Evolutionary conservation across 768 basidiomycete genomes (phyloP).

Genomic region (Boletus tylopilopsis): DNA sequence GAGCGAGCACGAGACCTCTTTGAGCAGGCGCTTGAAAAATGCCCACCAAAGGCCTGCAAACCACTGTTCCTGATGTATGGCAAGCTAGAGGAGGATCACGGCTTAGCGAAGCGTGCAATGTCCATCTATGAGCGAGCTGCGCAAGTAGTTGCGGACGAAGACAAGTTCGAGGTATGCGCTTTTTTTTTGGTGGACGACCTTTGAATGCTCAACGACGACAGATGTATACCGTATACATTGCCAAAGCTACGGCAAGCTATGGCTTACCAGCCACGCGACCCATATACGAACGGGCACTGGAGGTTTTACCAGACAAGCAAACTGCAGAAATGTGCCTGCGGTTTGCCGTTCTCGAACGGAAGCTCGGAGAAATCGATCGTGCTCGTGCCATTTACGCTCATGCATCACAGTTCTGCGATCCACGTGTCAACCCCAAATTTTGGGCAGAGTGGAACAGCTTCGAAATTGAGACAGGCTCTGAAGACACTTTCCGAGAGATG

Average conservation of each 20-base stretch:
- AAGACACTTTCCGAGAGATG: slow-evolving; percentile 97
- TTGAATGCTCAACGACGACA: slow-evolving; percentile 29
- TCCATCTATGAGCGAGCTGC: slow-evolving; percentile 92
- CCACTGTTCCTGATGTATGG: slow-evolving; percentile 95
- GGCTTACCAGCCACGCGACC: slow-evolving; percentile 94
- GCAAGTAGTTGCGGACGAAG: slow-evolving; percentile 77
- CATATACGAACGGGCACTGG: slow-evolving; percentile 93
- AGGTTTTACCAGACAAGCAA: slow-evolving; percentile 88
- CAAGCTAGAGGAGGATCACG: slow-evolving; percentile 92
- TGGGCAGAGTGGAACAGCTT: slow-evolving; percentile 98
- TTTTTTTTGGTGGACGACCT: background rate
- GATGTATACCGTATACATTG: slow-evolving; percentile 98
- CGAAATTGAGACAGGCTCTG: slow-evolving; percentile 97
- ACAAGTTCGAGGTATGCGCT: slow-evolving; percentile 84
- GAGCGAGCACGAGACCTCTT: slow-evolving; percentile 97
- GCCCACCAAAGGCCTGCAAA: slow-evolving; percentile 92
- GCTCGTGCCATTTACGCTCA: slow-evolving; percentile 96
- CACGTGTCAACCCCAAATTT: slow-evolving; percentile 85
- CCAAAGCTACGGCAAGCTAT: slow-evolving; percentile 94
- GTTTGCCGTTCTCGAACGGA: slow-evolving; percentile 93
- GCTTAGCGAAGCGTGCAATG: slow-evolving; percentile 95
- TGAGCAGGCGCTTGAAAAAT: slow-evolving; percentile 96
- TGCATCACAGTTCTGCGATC: slow-evolving; percentile 98
- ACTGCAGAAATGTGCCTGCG: slow-evolving; percentile 98
- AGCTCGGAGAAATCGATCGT: slow-evolving; percentile 97